Base-by-base conservation (phyloP, 495 filamentous ascomycete genomes). In the Neurospora sp. region DNA sequence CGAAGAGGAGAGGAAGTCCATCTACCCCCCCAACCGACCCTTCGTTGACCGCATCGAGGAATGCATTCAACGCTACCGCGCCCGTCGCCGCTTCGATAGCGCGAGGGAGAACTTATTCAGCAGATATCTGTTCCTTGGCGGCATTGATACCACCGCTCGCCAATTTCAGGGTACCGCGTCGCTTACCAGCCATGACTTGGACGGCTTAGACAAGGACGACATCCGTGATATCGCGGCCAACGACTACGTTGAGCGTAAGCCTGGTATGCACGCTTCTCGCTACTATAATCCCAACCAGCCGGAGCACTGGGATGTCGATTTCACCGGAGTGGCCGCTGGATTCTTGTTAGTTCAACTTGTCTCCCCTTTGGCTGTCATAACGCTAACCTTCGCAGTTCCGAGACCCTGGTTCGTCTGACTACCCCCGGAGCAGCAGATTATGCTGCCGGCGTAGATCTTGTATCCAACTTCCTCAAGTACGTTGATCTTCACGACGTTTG, bases 391-490 rank as follows among this genome's bases (percentile, higher is more conserved):
- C 24, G 9, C 34, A 81, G 77, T 9, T 77, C 74, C 4, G 69
- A 69, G 28, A 45, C 70, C 36, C 31, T 76, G n/a, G 42, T 69
- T 6, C 24, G 59, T 5, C 71, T 83, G 73, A 78, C 73, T 21
- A 66, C 71, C 15, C 70, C 42, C 39, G 76, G 81, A 36, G 39
- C 69, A 31, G 45, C 21, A 2, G 38, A 66, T 13, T 73, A 76
- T 69, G 3, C 34, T 11, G 71, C 69, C 21, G 81, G 79, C 21
- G 81, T 82, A 38, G 75, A 81, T 13, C 88, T 96, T 5, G 84
- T 98, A 69, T 87, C 87, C 70, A 97, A 96, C 81, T 97, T 98
- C 80, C 87, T 97, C 73, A 94, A 93, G 75, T 99, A 97, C 76
- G 85, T 98, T 10, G 84, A 94, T 15, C 87, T 87, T 72, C 95